These are phyloP conservation scores for Penicillium vulpinum DNA, from an alignment of 2,329 filamentous ascomycete genomes.

Conservation along the genomic window DNA sequence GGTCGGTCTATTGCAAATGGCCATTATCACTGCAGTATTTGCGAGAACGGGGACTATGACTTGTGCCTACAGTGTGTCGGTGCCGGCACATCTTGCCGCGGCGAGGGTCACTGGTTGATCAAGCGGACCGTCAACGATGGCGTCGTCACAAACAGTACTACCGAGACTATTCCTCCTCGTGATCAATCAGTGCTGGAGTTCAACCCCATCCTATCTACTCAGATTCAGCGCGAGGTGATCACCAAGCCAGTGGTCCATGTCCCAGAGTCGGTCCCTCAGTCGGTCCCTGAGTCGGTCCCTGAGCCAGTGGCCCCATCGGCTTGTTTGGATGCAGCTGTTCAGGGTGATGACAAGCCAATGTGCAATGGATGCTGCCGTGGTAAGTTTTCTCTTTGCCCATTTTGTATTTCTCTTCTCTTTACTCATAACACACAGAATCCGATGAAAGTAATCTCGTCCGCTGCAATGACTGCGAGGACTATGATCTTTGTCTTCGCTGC, in stretches of 20 bases:
- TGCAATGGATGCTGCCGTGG: slow-evolving; percentile 67
- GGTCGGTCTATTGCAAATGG: slow-evolving; percentile 72
- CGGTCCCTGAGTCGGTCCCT: slow-evolving; percentile 26
- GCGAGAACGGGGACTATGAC: slow-evolving; percentile 91
- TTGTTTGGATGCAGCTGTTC: slow-evolving; percentile 18
- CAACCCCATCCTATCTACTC: not conserved
- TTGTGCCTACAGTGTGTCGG: slow-evolving; percentile 80
- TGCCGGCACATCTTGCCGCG: slow-evolving; percentile 73
- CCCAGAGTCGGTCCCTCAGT: slow-evolving; percentile 24
- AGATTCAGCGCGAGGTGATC: slow-evolving; percentile 18
- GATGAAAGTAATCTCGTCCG: slow-evolving; percentile 80
- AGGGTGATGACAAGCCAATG: slow-evolving; percentile 41
- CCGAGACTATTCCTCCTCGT: slow-evolving; percentile 74
- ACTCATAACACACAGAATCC: slow-evolving; percentile 54
- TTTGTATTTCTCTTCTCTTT: slow-evolving; percentile 14
- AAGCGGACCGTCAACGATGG: slow-evolving; percentile 82
- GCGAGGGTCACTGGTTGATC: slow-evolving; percentile 86
- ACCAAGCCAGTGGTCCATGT: slow-evolving; percentile 8
- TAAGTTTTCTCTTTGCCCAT: slow-evolving; percentile 35
- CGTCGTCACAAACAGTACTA: slow-evolving; percentile 78
- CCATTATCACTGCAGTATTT: slow-evolving; percentile 94
- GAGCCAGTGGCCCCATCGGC: slow-evolving; percentile 15
- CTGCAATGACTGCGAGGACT: slow-evolving; percentile 83
- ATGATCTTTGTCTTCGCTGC: slow-evolving; percentile 84
- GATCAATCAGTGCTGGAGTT: slow-evolving; percentile 38